A percentile compares a stretch with the other conserved stretches of the same genome.
Conservation (phyloP, 257 asterid genomes). For the Petunia axillaris region DNA sequence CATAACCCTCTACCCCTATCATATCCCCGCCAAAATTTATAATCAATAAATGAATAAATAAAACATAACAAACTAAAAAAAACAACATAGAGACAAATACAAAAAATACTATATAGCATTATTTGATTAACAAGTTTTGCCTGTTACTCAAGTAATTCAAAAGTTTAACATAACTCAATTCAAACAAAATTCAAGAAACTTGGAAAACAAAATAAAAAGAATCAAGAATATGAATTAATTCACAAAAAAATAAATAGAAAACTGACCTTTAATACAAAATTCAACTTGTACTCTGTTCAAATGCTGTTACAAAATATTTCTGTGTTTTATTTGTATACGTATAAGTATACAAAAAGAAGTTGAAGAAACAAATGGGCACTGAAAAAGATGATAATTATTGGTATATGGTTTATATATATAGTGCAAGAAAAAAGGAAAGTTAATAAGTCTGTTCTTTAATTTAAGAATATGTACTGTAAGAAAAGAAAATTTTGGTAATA, state of each 20-base stretch:
- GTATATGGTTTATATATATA: not conserved
- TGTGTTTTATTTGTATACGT: not conserved
- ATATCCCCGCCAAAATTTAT: conserved; percentile 14
- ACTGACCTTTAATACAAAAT: conserved; percentile 8
- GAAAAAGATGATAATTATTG: not conserved
- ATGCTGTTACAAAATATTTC: not conserved
- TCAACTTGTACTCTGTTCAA: conserved; percentile 12
- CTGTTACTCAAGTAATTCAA: conserved; percentile 26
- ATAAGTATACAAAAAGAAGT: not conserved
- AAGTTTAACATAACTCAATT: conserved; percentile 30
- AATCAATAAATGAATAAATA: no score
- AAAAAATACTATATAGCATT: not conserved
- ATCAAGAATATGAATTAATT: not conserved
- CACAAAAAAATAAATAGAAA: conserved; percentile 3
- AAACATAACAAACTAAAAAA: not conserved
- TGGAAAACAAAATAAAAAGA: not conserved
- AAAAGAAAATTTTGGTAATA: not conserved
- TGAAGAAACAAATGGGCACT: not conserved
- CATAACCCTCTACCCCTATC: not conserved
- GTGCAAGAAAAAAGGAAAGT: not conserved
- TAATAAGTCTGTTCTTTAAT: not conserved
- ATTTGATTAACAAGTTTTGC: not conserved
- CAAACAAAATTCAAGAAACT: conserved; percentile 16
- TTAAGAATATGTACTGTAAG: no score
- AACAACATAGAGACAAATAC: not conserved